Base-by-base conservation (phyloP, 2,329 filamentous ascomycete genomes). In the Tolypocladium pustulatum region DNA sequence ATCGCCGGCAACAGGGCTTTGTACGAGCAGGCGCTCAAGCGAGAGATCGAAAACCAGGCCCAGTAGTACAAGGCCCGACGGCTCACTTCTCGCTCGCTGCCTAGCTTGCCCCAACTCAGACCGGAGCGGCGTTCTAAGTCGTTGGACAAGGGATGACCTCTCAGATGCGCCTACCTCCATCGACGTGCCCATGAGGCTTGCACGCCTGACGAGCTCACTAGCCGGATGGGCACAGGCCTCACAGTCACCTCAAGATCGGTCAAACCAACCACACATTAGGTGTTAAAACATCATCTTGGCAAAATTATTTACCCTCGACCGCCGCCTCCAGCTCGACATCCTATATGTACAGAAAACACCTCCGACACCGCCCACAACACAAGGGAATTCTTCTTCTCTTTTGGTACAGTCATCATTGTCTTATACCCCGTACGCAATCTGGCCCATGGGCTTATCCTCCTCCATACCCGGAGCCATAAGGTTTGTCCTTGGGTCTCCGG, bases 401-500 rank as follows among this genome's bases (percentile, higher is more conserved):
- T 69, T 69, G 66, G 67, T 74, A 69, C 68, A 71, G 60, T 64
- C 62, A 41, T 63, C 61, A 57, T 58, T 58, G 59, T 27, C 64
- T 74, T 74, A 85, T 67, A 71, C 76, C 58, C 82, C 82, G 65
- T 85, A 85, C 61, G 80, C 81, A 58, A 84, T 71, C 71, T 85
- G 82, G 56, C 82, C 82, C 77, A 82, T 78, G 4, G 82, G 82
- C 73, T 76, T 81, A 66, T 84, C 81, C 66, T 84, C 81, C 68
- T 82, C 80, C 72, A 84, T 81, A 58, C 88, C 89, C 27, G 87
- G 80, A 57, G 88, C 88, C 86, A 91, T 88, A 65, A 90, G 84
- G 76, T 91, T 90, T 58, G 85, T 91, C 73, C 89, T 81, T 59
- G 88, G 83, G 76, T 91, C 89, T 61, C 87, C 86, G 12, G 85